These are phyloP conservation scores for Aspergillus saccharolyticus DNA, from an alignment of 495 filamentous ascomycete genomes.

Conservation along the genomic window DNA sequence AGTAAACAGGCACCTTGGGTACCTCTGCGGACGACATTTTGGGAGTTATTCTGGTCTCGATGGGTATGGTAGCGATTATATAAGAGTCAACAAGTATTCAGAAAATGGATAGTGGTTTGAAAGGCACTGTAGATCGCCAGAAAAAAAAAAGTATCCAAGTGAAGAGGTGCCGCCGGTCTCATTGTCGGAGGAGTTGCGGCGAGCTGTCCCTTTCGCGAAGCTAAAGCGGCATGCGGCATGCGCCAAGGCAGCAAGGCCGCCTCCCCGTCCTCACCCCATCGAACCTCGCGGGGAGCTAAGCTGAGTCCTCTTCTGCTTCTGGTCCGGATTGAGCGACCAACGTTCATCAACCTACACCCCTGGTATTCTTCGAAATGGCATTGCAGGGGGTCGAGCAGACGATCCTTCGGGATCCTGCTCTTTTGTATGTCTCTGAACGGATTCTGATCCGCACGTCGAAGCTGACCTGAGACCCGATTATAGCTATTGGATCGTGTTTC, in stretches of 20 bases:
- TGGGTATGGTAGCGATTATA: background rate
- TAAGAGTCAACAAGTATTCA: too few species aligned
- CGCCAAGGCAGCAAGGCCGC: constrained; percentile 4
- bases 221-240: constrained; percentile 34
- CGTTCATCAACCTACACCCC: background rate
- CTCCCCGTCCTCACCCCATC: constrained; percentile 8
- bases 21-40: constrained; percentile 28
- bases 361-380: constrained; percentile 58
- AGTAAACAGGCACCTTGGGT: constrained; percentile 44
- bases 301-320: constrained; percentile 14
- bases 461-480: constrained; percentile 7
- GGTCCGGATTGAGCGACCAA: background rate
- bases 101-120: too few species aligned
- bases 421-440: constrained; percentile 63
- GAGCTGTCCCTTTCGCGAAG: constrained; percentile 41
- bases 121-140: too few species aligned
- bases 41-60: background rate
- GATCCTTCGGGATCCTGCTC: constrained; percentile 97
- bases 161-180: too few species aligned
- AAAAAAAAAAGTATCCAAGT: too few species aligned
- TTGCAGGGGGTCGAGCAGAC: constrained; percentile 77
- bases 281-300: constrained; percentile 17
- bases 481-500: constrained; percentile 97
- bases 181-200: constrained; percentile 38
- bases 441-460: background rate